Evolutionary conservation across 768 basidiomycete species (phyloP).

Genomic region (Amanita rimosa): DNA sequence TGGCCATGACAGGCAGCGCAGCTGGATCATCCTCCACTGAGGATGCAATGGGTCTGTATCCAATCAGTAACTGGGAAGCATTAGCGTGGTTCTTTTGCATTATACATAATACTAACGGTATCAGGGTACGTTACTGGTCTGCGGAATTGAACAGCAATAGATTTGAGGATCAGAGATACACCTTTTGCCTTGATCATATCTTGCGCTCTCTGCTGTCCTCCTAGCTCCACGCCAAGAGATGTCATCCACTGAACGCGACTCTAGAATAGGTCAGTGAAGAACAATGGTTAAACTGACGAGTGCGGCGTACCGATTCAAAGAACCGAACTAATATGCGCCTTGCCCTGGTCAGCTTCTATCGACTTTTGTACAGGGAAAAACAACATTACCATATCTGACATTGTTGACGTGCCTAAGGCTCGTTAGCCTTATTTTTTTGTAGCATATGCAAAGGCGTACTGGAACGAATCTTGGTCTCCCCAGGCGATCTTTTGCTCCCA

Average conservation of each 20-base stretch:
- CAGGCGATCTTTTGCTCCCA: conserved; percentile 72
- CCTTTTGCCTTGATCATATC: conserved; percentile 55
- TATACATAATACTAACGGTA: conserved; percentile 36
- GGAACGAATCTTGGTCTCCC: conserved; percentile 74
- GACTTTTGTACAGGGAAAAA: not conserved
- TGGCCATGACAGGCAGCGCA: conserved; percentile 39
- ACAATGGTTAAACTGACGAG: not conserved
- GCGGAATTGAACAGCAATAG: conserved; percentile 53
- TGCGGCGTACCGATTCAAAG: conserved; percentile 1
- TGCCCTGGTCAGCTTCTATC: not conserved
- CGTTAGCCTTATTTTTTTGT: not conserved
- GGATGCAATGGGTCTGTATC: conserved; percentile 36
- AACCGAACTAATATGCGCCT: conserved; percentile 1
- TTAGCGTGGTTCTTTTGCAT: conserved; percentile 2
- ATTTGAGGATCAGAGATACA: conserved; percentile 66
- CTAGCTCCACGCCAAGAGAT: conserved; percentile 44
- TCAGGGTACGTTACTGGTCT: conserved; percentile 70
- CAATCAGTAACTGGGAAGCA: conserved; percentile 44
- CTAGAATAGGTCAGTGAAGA: not conserved
- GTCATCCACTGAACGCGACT: conserved; percentile 65
- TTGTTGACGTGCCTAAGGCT: conserved; percentile 6
- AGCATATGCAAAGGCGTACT: conserved; percentile 31
- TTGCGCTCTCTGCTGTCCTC: conserved; percentile 41
- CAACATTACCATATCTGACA: conserved; percentile 5
- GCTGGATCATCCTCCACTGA: conserved; percentile 19